A percentile compares a stretch with the other conserved stretches of the same genome.
Evolutionary conservation across 176 grass and related monocot genomes (phyloP).

Genomic region (Avena atlantica): DNA sequence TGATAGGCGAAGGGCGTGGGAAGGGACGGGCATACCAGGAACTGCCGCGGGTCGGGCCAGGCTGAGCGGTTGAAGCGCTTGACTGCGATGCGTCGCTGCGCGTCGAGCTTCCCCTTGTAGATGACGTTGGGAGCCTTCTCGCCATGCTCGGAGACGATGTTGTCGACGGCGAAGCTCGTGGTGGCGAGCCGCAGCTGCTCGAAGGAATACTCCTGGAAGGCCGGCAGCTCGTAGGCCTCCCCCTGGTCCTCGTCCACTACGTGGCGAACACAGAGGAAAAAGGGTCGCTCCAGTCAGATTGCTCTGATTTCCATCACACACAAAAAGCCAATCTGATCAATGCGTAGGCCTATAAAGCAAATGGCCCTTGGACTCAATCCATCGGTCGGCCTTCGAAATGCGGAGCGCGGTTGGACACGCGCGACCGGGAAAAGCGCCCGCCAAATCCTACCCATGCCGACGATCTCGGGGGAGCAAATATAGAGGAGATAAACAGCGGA

Average conservation of each 20-base stretch:
- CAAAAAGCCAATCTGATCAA: background rate
- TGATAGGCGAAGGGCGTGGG: background rate
- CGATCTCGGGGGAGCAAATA: background rate
- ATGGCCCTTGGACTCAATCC: background rate
- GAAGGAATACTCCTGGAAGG: conserved; percentile 89
- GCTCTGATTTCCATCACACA: background rate
- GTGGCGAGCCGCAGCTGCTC: conserved; percentile 91
- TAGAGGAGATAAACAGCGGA: no score
- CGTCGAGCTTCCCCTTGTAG: conserved; percentile 95
- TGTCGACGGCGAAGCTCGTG: conserved; percentile 75
- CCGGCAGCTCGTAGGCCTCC: conserved; percentile 78
- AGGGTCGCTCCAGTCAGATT: background rate
- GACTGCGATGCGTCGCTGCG: conserved; percentile 77
- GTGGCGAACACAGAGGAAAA: background rate
- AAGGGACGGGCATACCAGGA: conserved; percentile 60
- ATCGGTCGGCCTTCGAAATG: background rate
- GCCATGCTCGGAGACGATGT: conserved; percentile 94
- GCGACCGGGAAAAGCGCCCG: no score
- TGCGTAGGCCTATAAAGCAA: background rate
- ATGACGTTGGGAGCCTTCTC: conserved; percentile 99
- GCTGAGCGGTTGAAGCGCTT: conserved; percentile 93
- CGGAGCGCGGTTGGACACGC: no score
- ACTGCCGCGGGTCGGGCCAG: conserved; percentile 92
- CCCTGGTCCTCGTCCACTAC: conserved; percentile 66
- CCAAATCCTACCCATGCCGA: background rate